Base-by-base conservation (phyloP, 2,329 filamentous ascomycete species). In the Aspergillus udagawae region DNA sequence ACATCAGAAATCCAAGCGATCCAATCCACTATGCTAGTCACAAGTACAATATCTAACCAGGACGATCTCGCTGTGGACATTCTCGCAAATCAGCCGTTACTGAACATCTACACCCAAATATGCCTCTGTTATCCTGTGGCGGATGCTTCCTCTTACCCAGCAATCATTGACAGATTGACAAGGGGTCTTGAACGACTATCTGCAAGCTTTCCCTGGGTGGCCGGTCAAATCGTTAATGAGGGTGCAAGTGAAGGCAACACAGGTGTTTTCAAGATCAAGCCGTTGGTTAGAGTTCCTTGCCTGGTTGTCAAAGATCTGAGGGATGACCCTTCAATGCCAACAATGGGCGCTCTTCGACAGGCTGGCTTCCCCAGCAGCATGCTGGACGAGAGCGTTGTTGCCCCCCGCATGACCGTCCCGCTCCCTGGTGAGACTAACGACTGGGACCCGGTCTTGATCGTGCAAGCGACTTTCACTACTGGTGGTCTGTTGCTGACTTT, bases 401-500 rank as follows among this genome's bases (percentile, higher is more conserved):
- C 75, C 1, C 76, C 80, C 0, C 68, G 70, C 20, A 75, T 68
- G 6, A 80, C 78, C 0, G 56, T 82, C 0, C 70, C 75, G 41
- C 64, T 68, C 0, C 55, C 65, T 10, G 63, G 63, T 17, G 52
- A 57, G 25, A 38, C 32, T 6, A 12, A 38, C 3, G 51, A 55
- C 17, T 38, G 21, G 12, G 28, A 17, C 9, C 55, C 53, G 7
- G 60, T 56, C 25, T 57, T 60, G 23, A 23, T 54, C 10, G 23
- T 63, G 5, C 56, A 63, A 42, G 56, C 49, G 28, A 60, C 32
- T 58, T 55, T 55, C 57, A 50, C 63, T 61, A 10, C 60, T 1
- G 80, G 77, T 3, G 82, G 82, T 0, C 61, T 85, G 0, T 58
- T 85, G 1, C 71, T 85, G 8, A 80, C 77, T 2, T 70, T 83